Conservation (phyloP, 495 filamentous ascomycete genomes). For the Parachaetomium inaequale region DNA sequence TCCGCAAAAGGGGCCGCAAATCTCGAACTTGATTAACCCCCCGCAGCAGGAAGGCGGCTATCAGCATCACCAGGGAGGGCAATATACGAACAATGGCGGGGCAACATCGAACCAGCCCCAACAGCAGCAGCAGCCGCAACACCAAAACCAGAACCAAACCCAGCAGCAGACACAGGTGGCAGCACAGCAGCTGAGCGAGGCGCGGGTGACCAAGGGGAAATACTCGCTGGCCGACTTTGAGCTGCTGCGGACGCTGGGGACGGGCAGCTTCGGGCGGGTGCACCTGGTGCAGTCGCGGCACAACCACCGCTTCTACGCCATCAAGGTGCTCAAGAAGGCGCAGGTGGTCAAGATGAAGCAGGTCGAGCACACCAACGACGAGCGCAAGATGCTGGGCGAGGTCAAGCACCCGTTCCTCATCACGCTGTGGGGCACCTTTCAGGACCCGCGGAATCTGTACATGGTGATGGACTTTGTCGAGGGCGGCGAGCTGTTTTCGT, state of each 20-base stretch:
- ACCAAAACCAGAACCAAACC: too few relatives aligned
- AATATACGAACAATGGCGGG: constrained; percentile 27
- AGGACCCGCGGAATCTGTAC: constrained; percentile 91
- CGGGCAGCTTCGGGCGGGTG: constrained; percentile 93
- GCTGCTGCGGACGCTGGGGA: constrained; percentile 86
- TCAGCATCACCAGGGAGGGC: constrained; percentile 23
- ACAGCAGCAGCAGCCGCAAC: constrained; percentile 26
- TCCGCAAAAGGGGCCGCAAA: constrained; percentile 60
- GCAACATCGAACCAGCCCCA: constrained; percentile 20
- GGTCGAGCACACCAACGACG: constrained; percentile 97
- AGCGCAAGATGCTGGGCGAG: constrained; percentile 88
- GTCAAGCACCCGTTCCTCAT: constrained; percentile 97
- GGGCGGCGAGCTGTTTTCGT: constrained; percentile 92
- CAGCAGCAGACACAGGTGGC: constrained; percentile 18
- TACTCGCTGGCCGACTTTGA: constrained; percentile 87
- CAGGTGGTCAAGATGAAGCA: constrained; percentile 99
- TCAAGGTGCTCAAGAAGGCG: constrained; percentile 97
- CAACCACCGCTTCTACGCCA: constrained; percentile 94
- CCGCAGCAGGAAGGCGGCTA: constrained; percentile 50
- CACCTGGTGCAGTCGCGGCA: constrained; percentile 95
- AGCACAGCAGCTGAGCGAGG: constrained; percentile 17
- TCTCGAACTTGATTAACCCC: constrained; percentile 68
- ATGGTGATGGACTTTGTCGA: constrained; percentile 99
- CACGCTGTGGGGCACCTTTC: constrained; percentile 97
- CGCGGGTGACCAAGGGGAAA: constrained; percentile 90